phyloP scores from a whole-genome alignment of 2,329 filamentous ascomycete genomes.

The Colletotrichum sp. region DNA sequence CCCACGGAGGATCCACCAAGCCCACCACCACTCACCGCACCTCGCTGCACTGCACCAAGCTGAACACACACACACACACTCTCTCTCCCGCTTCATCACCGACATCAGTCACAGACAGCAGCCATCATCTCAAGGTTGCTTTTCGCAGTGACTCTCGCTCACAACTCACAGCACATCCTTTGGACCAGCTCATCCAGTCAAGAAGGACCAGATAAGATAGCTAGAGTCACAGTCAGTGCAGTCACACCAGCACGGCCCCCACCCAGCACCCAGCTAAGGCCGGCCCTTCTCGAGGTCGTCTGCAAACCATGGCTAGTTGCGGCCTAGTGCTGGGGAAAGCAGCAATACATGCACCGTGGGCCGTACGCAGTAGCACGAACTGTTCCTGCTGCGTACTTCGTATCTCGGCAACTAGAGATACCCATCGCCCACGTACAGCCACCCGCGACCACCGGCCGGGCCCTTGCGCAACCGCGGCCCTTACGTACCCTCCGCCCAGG shows the following conservation, averaged over 20 bases:
- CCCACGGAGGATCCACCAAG: background rate
- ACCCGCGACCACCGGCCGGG: background rate
- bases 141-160: background rate
- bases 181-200: background rate
- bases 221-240: background rate
- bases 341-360: background rate
- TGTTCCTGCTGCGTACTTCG: background rate
- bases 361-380: background rate
- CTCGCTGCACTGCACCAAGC: background rate
- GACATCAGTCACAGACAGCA: background rate
- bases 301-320: background rate
- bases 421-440: background rate
- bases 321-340: background rate
- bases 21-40: background rate
- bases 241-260: constrained; percentile 4
- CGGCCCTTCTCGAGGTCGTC: background rate
- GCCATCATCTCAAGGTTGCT: background rate
- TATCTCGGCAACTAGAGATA: background rate
- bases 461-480: background rate
- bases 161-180: background rate
- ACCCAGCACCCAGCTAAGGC: constrained; percentile 1
- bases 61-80: background rate
- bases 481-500: background rate
- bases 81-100: background rate
- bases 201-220: background rate